Conservation (phyloP, 768 basidiomycete species). For the Tylopilus vinaceipallidus region DNA sequence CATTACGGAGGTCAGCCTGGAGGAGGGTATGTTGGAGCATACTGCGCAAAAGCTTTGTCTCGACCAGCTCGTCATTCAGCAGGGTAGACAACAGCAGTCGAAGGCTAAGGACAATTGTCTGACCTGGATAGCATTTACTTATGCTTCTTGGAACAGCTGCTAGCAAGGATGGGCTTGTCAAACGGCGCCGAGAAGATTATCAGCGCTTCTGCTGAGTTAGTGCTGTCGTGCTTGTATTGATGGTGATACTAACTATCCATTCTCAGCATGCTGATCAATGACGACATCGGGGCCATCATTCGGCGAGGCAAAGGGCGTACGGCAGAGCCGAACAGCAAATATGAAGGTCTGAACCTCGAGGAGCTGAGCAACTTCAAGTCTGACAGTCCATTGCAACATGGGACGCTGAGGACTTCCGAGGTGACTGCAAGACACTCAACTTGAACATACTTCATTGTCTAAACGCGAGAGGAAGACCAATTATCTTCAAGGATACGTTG, state of each 20-base stretch:
- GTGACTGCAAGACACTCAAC: conserved; percentile 68
- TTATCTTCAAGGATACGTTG: conserved; percentile 90
- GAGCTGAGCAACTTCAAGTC: conserved; percentile 97
- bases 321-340: conserved; percentile 83
- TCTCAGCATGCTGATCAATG: conserved; percentile 68
- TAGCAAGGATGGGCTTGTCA: conserved; percentile 92
- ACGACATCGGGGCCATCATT: conserved; percentile 95
- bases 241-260: background rate
- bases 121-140: background rate
- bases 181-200: conserved; percentile 98
- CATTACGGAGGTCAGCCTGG: conserved; percentile 84
- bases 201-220: conserved; percentile 71
- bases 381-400: conserved; percentile 86
- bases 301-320: conserved; percentile 89
- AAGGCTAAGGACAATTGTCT: conserved; percentile 53
- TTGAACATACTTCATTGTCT: conserved; percentile 81
- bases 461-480: conserved; percentile 94
- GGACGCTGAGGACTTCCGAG: conserved; percentile 92
- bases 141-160: conserved; percentile 50
- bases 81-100: conserved; percentile 78
- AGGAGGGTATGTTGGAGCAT: conserved; percentile 86
- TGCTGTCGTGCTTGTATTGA: background rate
- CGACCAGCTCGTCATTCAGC: conserved; percentile 96
- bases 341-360: conserved; percentile 88
- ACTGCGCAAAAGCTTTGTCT: conserved; percentile 93